These are phyloP conservation scores for Phoenix roebelenii DNA, from an alignment of 176 grass and related monocot genomes.

Conservation along the genomic window DNA sequence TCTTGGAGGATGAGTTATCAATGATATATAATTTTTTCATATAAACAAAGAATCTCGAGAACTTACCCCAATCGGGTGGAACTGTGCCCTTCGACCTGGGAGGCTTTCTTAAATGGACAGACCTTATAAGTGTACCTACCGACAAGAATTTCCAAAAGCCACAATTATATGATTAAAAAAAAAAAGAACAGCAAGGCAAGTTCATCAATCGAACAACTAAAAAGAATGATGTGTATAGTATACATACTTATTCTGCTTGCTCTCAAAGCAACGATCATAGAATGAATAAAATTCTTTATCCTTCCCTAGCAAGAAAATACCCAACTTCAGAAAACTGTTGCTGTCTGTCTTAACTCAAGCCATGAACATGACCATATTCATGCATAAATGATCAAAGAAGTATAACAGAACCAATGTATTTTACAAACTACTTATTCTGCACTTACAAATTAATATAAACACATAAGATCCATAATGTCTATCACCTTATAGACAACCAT, in stretches of 20 bases:
- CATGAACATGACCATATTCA: no score
- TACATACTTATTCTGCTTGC: slow-evolving; percentile 91
- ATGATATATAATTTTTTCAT: not conserved
- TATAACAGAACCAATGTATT: not conserved
- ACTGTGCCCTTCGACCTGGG: slow-evolving; percentile 91
- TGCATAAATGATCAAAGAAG: not conserved
- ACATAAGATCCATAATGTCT: no score
- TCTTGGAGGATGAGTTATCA: no score
- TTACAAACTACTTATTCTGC: no score
- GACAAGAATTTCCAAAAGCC: slow-evolving; percentile 15
- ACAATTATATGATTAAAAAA: slow-evolving; percentile 6
- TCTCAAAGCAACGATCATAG: slow-evolving; percentile 86
- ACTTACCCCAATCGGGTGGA: slow-evolving; percentile 83
- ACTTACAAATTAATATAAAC: no score
- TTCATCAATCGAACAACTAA: slow-evolving; percentile 10
- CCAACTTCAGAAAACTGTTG: no score
- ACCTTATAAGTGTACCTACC: slow-evolving; percentile 88
- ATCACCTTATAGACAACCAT: no score
- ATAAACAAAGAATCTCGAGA: slow-evolving; percentile 1
- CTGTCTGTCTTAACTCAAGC: no score
- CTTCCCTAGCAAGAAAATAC: slow-evolving; percentile 53
- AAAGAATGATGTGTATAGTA: slow-evolving; percentile 16
- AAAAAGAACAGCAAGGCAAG: slow-evolving; percentile 9
- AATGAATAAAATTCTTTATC: slow-evolving; percentile 97
- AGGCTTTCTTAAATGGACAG: slow-evolving; percentile 86